Conservation (phyloP, 441 rosid species). For the Brassica hybrid region DNA sequence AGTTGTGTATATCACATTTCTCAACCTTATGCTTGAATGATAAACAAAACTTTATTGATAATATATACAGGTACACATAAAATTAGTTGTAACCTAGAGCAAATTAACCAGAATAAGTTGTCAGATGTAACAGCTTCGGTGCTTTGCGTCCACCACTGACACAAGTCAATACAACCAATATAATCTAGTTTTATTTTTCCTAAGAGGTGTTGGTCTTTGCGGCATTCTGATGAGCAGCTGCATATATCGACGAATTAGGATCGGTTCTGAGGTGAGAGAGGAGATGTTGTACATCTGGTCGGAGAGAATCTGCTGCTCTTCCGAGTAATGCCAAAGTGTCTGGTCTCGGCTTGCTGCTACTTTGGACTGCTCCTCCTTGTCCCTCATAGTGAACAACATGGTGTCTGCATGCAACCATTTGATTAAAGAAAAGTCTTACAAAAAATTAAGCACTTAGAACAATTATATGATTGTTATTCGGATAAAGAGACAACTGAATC, state of each 20-base stretch:
- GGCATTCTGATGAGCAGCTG: constrained; percentile 83
- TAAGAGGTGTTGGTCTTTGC: constrained; percentile 49
- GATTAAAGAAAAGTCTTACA: neutral
- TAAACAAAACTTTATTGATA: too few relatives aligned
- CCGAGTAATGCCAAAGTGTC: constrained; percentile 74
- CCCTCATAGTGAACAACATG: constrained; percentile 92
- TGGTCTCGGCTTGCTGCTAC: constrained; percentile 79
- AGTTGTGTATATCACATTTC: too few relatives aligned
- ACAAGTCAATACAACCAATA: too few relatives aligned
- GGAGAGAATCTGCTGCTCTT: constrained; percentile 69
- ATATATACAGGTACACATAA: too few relatives aligned
- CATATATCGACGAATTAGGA: constrained; percentile 71
- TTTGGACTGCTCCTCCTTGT: constrained; percentile 91
- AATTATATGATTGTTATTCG: neutral
- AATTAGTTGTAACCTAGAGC: too few relatives aligned
- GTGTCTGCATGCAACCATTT: constrained; percentile 56
- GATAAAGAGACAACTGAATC: neutral
- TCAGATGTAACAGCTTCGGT: too few relatives aligned
- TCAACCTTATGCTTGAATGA: too few relatives aligned
- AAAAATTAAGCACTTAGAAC: neutral
- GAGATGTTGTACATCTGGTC: constrained; percentile 85
- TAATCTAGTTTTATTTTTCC: neutral
- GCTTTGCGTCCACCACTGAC: too few relatives aligned
- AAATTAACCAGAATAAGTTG: too few relatives aligned
- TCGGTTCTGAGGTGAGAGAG: constrained; percentile 87